These are phyloP conservation scores for Podaxis mareebaensis DNA, from an alignment of 768 basidiomycete genomes.

Conservation along the genomic window DNA sequence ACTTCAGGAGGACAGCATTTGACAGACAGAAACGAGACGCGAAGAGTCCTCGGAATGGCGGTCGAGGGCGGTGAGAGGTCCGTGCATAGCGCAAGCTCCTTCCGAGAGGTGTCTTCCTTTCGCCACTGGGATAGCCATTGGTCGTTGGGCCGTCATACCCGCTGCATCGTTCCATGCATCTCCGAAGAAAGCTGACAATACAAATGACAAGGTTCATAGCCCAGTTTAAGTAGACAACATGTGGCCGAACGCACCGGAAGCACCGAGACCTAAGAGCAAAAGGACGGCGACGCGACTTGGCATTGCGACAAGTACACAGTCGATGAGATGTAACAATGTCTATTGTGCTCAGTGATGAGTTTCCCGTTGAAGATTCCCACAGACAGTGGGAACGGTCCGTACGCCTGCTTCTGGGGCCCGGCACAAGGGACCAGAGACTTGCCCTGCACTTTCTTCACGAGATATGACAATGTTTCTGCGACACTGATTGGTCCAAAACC, in stretches of 20 bases:
- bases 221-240: background rate
- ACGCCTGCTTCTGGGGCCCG: background rate
- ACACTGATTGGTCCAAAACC: too few relatives aligned
- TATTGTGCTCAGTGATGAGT: background rate
- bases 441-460: too few relatives aligned
- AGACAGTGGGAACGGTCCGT: background rate
- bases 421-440: too few relatives aligned
- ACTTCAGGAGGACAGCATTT: background rate
- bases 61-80: background rate
- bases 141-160: background rate
- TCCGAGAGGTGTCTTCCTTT: background rate
- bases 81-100: conserved; percentile 9
- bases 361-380: background rate
- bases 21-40: conserved; percentile 5
- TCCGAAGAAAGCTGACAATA: conserved; percentile 8
- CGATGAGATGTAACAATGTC: background rate
- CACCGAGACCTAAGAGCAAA: conserved; percentile 2
- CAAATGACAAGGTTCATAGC: background rate
- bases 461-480: too few relatives aligned
- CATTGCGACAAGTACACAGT: background rate
- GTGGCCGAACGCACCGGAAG: conserved; percentile 12
- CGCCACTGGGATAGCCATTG: background rate
- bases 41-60: background rate
- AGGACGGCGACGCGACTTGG: background rate
- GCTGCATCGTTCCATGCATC: background rate